Evolutionary conservation across 345 rosid species (phyloP).

Genomic region (Bretschneidera sinensis): DNA sequence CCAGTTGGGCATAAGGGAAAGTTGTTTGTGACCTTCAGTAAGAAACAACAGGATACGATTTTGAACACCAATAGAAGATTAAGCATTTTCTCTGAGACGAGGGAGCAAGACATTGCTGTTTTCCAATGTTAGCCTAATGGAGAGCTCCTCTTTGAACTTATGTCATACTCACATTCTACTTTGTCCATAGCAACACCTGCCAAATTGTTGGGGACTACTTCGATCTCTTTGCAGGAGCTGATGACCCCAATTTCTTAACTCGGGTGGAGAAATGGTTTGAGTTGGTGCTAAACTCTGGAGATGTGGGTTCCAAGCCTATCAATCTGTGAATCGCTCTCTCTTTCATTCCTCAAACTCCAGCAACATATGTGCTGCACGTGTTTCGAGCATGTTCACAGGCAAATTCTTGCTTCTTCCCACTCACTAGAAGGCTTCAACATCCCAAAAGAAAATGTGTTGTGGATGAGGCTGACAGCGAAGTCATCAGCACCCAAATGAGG

Average conservation of each 20-base stretch:
- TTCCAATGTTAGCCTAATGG: slow-evolving; percentile 25
- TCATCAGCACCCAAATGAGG: slow-evolving; percentile 26
- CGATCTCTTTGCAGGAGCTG: slow-evolving; percentile 21
- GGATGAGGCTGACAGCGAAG: slow-evolving; percentile 16
- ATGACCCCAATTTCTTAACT: slow-evolving; percentile 19
- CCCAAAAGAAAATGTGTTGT: neutral
- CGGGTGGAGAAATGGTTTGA: slow-evolving; percentile 28
- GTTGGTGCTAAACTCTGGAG: slow-evolving; percentile 12
- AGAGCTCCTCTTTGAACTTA: slow-evolving; percentile 25
- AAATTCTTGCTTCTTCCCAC: neutral
- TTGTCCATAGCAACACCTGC: neutral
- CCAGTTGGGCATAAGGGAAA: slow-evolving; percentile 3
- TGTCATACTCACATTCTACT: neutral
- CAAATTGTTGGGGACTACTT: slow-evolving; percentile 17
- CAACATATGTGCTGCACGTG: slow-evolving; percentile 18
- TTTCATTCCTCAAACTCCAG: slow-evolving; percentile 26
- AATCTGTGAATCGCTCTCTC: slow-evolving; percentile 23
- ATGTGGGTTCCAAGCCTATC: slow-evolving; percentile 5
- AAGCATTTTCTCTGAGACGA: slow-evolving; percentile 16
- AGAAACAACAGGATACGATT: slow-evolving; percentile 15
- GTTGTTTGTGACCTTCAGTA: slow-evolving; percentile 11
- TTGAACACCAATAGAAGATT: slow-evolving; percentile 18
- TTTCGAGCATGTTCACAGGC: neutral
- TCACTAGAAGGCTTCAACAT: slow-evolving; percentile 5
- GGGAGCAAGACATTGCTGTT: slow-evolving; percentile 15